Evolutionary conservation across 306 rosid species (phyloP).

Genomic region (Malus orientalis): DNA sequence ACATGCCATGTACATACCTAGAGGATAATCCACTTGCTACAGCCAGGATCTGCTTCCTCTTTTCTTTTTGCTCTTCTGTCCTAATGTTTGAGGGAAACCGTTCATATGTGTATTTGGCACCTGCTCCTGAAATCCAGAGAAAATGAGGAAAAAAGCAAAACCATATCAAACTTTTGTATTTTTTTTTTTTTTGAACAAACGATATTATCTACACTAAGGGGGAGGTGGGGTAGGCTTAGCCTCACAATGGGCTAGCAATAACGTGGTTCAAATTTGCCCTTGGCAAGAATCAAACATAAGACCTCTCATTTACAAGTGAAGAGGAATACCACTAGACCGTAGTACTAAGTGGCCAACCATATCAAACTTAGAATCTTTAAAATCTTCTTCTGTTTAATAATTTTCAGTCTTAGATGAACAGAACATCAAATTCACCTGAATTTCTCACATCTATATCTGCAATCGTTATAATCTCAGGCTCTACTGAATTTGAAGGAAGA

Average conservation of each 20-base stretch:
- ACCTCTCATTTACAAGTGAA: too few relatives aligned
- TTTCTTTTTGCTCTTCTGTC: slow-evolving; percentile 88
- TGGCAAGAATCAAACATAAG: too few relatives aligned
- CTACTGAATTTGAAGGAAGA: slow-evolving; percentile 55
- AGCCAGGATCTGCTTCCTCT: slow-evolving; percentile 81
- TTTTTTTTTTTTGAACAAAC: too few relatives aligned
- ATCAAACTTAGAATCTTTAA: background rate
- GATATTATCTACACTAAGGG: too few relatives aligned
- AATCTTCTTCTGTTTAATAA: background rate
- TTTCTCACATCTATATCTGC: slow-evolving; percentile 65
- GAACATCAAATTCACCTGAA: slow-evolving; percentile 52
- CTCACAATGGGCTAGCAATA: too few relatives aligned
- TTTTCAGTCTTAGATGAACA: background rate
- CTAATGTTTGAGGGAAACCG: slow-evolving; percentile 77
- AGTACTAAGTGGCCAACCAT: background rate
- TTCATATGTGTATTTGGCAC: slow-evolving; percentile 74
- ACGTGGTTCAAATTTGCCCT: too few relatives aligned
- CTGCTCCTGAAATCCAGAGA: slow-evolving; percentile 46
- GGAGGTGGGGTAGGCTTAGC: too few relatives aligned
- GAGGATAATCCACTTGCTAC: slow-evolving; percentile 75
- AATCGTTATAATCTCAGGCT: slow-evolving; percentile 87
- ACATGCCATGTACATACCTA: slow-evolving; percentile 41
- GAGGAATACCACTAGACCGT: too few relatives aligned
- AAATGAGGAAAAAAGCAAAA: slow-evolving; percentile 1
- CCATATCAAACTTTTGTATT: background rate